phyloP scores from a whole-genome alignment of 192 early-diverging fungal species.

The Podila verticillata region DNA sequence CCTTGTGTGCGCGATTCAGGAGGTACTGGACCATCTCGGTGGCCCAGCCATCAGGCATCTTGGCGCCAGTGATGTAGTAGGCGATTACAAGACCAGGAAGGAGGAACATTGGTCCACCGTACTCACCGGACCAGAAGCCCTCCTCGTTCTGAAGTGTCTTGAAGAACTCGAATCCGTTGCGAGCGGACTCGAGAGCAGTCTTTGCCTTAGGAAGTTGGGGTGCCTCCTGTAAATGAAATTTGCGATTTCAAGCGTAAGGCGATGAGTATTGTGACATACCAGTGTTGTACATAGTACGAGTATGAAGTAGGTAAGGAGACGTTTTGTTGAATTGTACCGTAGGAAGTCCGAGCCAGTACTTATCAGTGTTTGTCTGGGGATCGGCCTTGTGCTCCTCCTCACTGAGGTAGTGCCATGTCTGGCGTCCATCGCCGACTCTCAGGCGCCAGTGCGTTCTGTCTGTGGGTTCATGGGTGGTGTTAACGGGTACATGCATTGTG shows the following conservation, averaged over 20 bases:
- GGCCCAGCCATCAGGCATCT: slow-evolving; percentile 68
- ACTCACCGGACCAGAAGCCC: slow-evolving; percentile 96
- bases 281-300: no score
- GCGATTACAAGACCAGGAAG: slow-evolving; percentile 91
- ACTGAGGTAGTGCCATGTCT: slow-evolving; percentile 90
- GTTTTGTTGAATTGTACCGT: slow-evolving; percentile 39
- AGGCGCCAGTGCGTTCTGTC: slow-evolving; percentile 92
- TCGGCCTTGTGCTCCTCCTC: slow-evolving; percentile 60
- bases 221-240: slow-evolving; percentile 51
- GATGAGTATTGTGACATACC: no score
- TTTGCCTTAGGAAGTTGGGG: slow-evolving; percentile 64
- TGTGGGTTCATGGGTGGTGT: slow-evolving; percentile 51
- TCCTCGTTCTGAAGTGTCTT: slow-evolving; percentile 87
- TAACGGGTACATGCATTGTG: slow-evolving; percentile 1
- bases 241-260: no score
- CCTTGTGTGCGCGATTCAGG: slow-evolving; percentile 78
- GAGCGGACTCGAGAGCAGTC: slow-evolving; percentile 83
- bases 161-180: slow-evolving; percentile 93
- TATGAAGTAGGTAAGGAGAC: background rate
- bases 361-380: slow-evolving; percentile 84
- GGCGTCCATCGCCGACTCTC: slow-evolving; percentile 83
- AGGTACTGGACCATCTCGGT: slow-evolving; percentile 91
- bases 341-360: slow-evolving; percentile 89
- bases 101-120: slow-evolving; percentile 98
- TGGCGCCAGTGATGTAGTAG: slow-evolving; percentile 84